Base-by-base conservation (phyloP, 345 rosid genomes). In the Lagerstroemia speciosa region DNA sequence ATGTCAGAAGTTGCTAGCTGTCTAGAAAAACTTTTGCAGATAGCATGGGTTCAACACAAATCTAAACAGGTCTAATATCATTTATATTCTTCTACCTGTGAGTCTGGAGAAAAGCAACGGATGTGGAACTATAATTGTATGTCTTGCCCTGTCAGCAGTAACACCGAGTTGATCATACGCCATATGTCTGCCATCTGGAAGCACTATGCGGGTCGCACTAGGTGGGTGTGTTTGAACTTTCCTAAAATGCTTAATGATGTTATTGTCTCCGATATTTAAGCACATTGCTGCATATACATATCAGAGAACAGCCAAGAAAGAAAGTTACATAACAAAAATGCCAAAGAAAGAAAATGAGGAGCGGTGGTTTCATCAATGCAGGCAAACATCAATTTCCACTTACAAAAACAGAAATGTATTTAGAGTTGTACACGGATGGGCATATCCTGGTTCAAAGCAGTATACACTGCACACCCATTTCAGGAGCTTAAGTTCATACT, bases 81-180 rank as follows among this genome's bases (percentile, higher is more conserved):
- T 53, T 37, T 22, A 19, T 29, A 19, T 11, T 69, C 50, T 24
- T 61, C 64, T 74, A 93, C 98, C 96, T 68, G 92, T 85, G 74
- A 93, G 88, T 34, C 98, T 80, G 40, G 98, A 93, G 68, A 93
- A 93, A 62, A 93, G 91, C 70, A 93, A 87, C 36, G 87, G 75
- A 77, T 89, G 98, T 2, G 96, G 89, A 71, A 79, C 79, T 72
- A 93, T 77, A 1, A 93, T 52, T 46, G 97, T 85, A 78, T 79
- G 77, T 78, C 97, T 82, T 66, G 97, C 94, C 78, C 79, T 81
- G 62, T 82, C 77, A 8, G 91, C 84, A 12, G 87, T 73, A 76
- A 93, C 96, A 70, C 98, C 98, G 29, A 62, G 75, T 67, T 86
- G 92, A 33, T 66, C 73, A 78, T 89, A 93, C 69, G 97, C 98